Percentiles rank a stretch among this genome's conserved stretches.
Evolutionary conservation across 495 filamentous ascomycete species (phyloP).

Genomic region (Xylaria curta): DNA sequence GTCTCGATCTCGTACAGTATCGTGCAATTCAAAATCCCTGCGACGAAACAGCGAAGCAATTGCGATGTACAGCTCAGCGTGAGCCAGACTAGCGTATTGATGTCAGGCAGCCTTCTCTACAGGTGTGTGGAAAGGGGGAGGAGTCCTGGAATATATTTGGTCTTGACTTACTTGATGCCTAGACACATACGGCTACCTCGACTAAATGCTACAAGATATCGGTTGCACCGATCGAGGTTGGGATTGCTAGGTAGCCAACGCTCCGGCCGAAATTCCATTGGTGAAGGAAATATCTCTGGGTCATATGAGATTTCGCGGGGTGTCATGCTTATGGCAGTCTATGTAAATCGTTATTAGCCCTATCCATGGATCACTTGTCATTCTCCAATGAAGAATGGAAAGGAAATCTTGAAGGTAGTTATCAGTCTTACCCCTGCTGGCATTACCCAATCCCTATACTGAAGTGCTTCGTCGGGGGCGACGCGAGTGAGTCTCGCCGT

Average conservation of each 20-base stretch:
- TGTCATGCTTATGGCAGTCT: slow-evolving; percentile 28
- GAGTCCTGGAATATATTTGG: background rate
- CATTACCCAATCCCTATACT: slow-evolving; percentile 21
- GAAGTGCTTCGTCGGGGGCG: slow-evolving; percentile 12
- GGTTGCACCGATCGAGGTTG: slow-evolving; percentile 19
- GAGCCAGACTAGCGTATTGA: background rate
- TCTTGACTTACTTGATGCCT: slow-evolving; percentile 24
- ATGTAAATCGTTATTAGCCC: background rate
- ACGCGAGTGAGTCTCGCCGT: slow-evolving; percentile 19
- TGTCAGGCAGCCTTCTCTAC: background rate
- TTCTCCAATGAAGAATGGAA: background rate
- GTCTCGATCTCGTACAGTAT: slow-evolving; percentile 24
- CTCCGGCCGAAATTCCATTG: slow-evolving; percentile 20
- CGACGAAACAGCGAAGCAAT: slow-evolving; percentile 14
- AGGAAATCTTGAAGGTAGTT: background rate
- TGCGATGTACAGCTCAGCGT: slow-evolving; percentile 18
- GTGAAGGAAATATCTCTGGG: slow-evolving; percentile 22
- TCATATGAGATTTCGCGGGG: slow-evolving; percentile 22
- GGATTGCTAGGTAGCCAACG: slow-evolving; percentile 25
- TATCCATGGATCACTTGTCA: background rate
- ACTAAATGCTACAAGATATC: slow-evolving; percentile 20
- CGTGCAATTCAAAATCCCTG: slow-evolving; percentile 14
- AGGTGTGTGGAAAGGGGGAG: background rate
- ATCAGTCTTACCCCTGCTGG: slow-evolving; percentile 23
- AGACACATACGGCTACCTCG: slow-evolving; percentile 25